Conservation (phyloP, 768 basidiomycete species). For the Auricularia heimuer region DNA sequence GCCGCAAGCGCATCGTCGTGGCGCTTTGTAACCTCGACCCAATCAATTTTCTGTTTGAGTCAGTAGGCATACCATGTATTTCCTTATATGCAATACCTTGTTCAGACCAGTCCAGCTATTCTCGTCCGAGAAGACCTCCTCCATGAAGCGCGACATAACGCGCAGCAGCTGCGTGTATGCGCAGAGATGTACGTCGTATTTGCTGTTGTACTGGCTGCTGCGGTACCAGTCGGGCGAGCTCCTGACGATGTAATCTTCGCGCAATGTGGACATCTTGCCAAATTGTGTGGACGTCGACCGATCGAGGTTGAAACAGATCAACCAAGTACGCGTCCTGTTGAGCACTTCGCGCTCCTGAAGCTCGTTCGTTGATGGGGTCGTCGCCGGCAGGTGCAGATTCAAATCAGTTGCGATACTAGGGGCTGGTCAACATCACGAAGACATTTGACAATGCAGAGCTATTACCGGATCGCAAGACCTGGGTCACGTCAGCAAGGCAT, state of each 20-base stretch:
- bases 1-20: constrained; percentile 49
- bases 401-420: constrained; percentile 77
- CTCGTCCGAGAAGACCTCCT: constrained; percentile 66
- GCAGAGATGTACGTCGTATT: constrained; percentile 73
- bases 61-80: neutral
- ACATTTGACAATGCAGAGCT: constrained; percentile 4
- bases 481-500: neutral
- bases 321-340: constrained; percentile 81
- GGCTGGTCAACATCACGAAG: neutral
- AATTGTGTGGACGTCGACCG: constrained; percentile 81
- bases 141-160: constrained; percentile 65
- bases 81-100: constrained; percentile 32
- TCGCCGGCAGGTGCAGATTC: constrained; percentile 64
- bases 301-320: constrained; percentile 85
- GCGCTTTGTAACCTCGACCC: constrained; percentile 48
- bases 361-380: constrained; percentile 55
- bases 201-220: constrained; percentile 52
- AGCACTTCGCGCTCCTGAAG: constrained; percentile 72
- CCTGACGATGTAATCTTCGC: constrained; percentile 66
- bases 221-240: constrained; percentile 69
- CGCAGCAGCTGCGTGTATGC: constrained; percentile 60
- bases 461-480: constrained; percentile 59
- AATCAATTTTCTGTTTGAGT: constrained; percentile 46
- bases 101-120: constrained; percentile 58
- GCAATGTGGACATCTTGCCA: constrained; percentile 82